These are phyloP conservation scores for Ganoderma meredithae DNA, from an alignment of 1,284 basidiomycete species.

Conservation along the genomic window DNA sequence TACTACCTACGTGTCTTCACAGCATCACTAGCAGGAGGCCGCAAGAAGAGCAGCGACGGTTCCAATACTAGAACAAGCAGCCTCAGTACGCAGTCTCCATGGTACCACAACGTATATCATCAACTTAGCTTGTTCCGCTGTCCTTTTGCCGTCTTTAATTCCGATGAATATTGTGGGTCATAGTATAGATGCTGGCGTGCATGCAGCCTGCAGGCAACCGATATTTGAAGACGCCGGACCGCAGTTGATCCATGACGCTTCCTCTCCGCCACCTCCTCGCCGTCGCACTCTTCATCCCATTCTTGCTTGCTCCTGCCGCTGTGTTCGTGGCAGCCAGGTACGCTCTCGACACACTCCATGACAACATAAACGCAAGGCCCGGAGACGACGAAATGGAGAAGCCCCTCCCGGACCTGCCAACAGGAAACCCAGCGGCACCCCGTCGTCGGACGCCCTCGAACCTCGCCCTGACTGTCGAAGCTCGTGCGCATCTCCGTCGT, in stretches of 20 bases:
- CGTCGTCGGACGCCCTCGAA: conserved; percentile 16
- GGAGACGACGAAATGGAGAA: conserved; percentile 34
- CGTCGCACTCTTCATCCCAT: conserved; percentile 8
- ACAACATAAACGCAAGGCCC: not conserved
- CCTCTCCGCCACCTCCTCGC: conserved; percentile 14
- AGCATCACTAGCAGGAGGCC: too few relatives aligned
- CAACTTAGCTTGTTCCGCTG: not conserved
- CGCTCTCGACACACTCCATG: conserved; percentile 15
- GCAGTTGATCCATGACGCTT: conserved; percentile 18
- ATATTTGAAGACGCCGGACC: conserved; percentile 2
- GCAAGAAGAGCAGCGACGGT: too few relatives aligned
- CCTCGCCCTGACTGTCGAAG: conserved; percentile 34
- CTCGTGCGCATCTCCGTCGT: conserved; percentile 38
- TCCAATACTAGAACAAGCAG: too few relatives aligned
- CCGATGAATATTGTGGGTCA: not conserved
- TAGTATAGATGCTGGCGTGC: not conserved
- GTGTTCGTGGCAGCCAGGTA: conserved; percentile 7
- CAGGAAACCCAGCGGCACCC: conserved; percentile 7
- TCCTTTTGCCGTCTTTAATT: not conserved
- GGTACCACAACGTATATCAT: not conserved
- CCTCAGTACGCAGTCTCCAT: not conserved
- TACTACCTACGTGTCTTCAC: too few relatives aligned
- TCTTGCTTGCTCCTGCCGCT: conserved; percentile 13
- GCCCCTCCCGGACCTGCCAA: conserved; percentile 40
- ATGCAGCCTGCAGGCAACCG: not conserved